Evolutionary conservation across 768 basidiomycete genomes (phyloP), one percentile per base, ranked within the genome.

Genomic region (Tulasnella sp.): DNA sequence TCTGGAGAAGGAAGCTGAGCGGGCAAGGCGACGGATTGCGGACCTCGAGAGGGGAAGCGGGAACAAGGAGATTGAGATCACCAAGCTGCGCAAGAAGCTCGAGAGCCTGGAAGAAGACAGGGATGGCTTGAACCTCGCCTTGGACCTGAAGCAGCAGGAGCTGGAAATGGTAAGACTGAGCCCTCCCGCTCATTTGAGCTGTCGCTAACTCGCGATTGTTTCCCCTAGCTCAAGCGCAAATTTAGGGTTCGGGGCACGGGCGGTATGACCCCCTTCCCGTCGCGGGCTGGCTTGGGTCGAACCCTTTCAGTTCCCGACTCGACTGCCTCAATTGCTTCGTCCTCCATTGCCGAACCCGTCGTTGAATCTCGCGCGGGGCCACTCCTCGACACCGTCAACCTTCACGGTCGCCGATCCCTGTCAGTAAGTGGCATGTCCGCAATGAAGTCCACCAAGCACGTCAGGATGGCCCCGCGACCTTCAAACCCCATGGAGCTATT

Each of bases 71-170:
- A 89, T 97, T 18, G 92, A 94, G 83, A 85, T 95, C 76, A 89
- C 88, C 81, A 94, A 94, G 86, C 89, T 92, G 83, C 88, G 90
- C 50, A 87, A 87, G 0, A 88, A 92, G 84, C 90, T 72, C 41
- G 69, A 81, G 72, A 22, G 22, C 4, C 14, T 93, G 82, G 92
- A 93, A 85, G 93, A 96, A 60, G 96, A 97, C 85, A 85, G 93
- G 31, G 86, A 90, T 72, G 93, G 94, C n/a, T 86, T 97, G 83
- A 96, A 97, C 83, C 96, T 97, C 50, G 96, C 96, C 0, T 86
- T 98, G 78, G 95, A 97, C 85, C 92, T 95, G 37, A 98, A 98
- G 86, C 96, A 98, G 84, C 96, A 97, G 85, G 96, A 97, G 85
- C 87, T 98, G 54, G 96, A 97, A 84, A 84, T 97, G 85, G 96